Percentiles rank a stretch among this genome's conserved stretches.
Evolutionary conservation across 805 yeast species (phyloP).

Genomic region (Teunomyces funiuensis): DNA sequence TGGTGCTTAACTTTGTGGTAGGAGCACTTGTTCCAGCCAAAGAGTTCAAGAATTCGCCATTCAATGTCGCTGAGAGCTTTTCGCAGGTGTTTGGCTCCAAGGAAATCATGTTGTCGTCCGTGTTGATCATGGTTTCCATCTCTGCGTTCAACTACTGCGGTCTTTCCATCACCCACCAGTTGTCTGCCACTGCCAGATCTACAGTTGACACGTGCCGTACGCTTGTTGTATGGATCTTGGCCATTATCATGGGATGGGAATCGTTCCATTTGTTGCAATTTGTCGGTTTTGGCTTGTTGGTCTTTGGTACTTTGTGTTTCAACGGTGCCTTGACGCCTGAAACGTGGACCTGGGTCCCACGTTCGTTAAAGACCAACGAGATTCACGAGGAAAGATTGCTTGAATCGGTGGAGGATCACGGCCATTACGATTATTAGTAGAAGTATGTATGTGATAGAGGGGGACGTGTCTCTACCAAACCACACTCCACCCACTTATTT

Average conservation of each 20-base stretch:
- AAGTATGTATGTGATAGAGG: neutral
- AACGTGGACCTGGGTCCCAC: conserved; percentile 47
- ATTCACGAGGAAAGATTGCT: neutral
- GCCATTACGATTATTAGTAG: neutral
- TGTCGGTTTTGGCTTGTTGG: conserved; percentile 61
- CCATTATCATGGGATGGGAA: conserved; percentile 76
- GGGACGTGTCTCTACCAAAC: too few relatives aligned
- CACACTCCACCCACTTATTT: too few relatives aligned
- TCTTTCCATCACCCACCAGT: conserved; percentile 58
- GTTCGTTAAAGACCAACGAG: conserved; percentile 31
- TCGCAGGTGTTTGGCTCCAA: conserved; percentile 45
- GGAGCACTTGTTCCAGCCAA: conserved; percentile 32
- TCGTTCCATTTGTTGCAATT: conserved; percentile 59
- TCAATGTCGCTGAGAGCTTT: conserved; percentile 55
- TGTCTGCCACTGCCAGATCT: conserved; percentile 76
- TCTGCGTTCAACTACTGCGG: conserved; percentile 75
- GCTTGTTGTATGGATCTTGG: conserved; percentile 70
- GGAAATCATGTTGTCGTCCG: conserved; percentile 50
- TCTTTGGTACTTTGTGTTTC: conserved; percentile 71
- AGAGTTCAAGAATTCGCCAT: conserved; percentile 47
- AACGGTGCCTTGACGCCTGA: conserved; percentile 66
- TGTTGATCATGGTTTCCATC: conserved; percentile 70
- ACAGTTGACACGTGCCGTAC: conserved; percentile 81
- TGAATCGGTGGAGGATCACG: conserved; percentile 1
- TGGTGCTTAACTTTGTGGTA: conserved; percentile 40